These are phyloP conservation scores for Populus hybrid DNA, from an alignment of 441 rosid species.

Conservation along the genomic window DNA sequence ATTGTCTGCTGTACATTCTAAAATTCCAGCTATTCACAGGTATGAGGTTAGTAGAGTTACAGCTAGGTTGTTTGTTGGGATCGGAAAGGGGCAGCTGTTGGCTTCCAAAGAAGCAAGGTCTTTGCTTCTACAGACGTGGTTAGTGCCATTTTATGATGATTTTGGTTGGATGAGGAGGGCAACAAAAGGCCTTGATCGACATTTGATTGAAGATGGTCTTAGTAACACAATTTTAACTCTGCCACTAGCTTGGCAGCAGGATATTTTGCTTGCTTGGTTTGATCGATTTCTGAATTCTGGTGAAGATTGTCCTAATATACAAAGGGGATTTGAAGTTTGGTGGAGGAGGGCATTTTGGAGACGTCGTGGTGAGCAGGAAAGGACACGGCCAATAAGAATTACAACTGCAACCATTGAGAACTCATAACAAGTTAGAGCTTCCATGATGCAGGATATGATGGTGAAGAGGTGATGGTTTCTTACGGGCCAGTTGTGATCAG, in stretches of 20 bases:
- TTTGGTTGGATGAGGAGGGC: slow-evolving; percentile 97
- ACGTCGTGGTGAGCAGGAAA: slow-evolving; percentile 56
- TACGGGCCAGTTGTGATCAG: slow-evolving; percentile 5
- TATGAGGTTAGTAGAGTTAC: slow-evolving; percentile 86
- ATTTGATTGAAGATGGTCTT: slow-evolving; percentile 85
- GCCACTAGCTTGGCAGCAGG: slow-evolving; percentile 89
- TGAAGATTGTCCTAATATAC: slow-evolving; percentile 94
- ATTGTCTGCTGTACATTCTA: slow-evolving; percentile 37
- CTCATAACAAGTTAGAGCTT: slow-evolving; percentile 26
- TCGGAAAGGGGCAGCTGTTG: slow-evolving; percentile 85
- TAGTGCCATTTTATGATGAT: slow-evolving; percentile 89
- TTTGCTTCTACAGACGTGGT: slow-evolving; percentile 76
- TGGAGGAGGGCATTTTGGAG: slow-evolving; percentile 95
- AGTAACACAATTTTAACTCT: slow-evolving; percentile 88
- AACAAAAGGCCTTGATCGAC: slow-evolving; percentile 79
- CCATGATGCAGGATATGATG: slow-evolving; percentile 8
- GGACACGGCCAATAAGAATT: slow-evolving; percentile 48
- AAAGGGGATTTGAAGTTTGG: slow-evolving; percentile 94
- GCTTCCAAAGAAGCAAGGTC: slow-evolving; percentile 76
- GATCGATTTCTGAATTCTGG: slow-evolving; percentile 78
- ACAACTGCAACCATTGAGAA: slow-evolving; percentile 47
- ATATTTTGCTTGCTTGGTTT: slow-evolving; percentile 86
- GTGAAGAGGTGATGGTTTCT: slow-evolving; percentile 19
- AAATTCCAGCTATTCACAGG: slow-evolving; percentile 53
- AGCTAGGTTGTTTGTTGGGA: slow-evolving; percentile 81